Evolutionary conservation across 148 eudicot genomes (phyloP).

Genomic region (Vaccinium myrtillus): DNA sequence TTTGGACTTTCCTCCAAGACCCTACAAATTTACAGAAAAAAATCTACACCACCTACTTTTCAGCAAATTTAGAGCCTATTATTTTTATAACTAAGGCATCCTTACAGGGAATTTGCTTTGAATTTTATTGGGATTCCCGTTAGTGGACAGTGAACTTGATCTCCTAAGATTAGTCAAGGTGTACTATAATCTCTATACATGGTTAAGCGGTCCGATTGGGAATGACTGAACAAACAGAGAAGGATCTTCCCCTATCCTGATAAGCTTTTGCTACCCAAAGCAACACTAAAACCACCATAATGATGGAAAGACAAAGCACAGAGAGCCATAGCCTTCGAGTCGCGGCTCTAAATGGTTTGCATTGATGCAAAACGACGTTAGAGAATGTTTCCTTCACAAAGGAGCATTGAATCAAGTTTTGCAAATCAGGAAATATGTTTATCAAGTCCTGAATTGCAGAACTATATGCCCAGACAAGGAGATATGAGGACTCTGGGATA

Average conservation of each 20-base stretch:
- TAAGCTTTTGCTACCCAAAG: constrained; percentile 53
- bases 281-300: constrained; percentile 45
- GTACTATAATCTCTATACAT: background rate
- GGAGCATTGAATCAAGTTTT: constrained; percentile 48
- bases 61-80: background rate
- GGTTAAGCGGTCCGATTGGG: constrained; percentile 28
- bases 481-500: constrained; percentile 37
- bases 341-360: constrained; percentile 43
- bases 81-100: no score
- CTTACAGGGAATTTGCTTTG: no score
- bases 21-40: background rate
- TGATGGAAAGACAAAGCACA: constrained; percentile 46
- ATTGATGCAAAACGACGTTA: constrained; percentile 41
- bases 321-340: constrained; percentile 50
- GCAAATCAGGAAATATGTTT: constrained; percentile 54
- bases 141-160: no score
- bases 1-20: background rate
- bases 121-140: no score
- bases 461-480: constrained; percentile 53
- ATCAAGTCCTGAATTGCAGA: constrained; percentile 53
- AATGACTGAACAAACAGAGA: constrained; percentile 37
- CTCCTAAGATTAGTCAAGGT: no score
- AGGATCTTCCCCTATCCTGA: constrained; percentile 41
- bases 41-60: background rate
- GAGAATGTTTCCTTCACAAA: constrained; percentile 44